Base-by-base conservation (phyloP, 2,329 filamentous ascomycete species). In the Ophiosphaerella herpotricha region DNA sequence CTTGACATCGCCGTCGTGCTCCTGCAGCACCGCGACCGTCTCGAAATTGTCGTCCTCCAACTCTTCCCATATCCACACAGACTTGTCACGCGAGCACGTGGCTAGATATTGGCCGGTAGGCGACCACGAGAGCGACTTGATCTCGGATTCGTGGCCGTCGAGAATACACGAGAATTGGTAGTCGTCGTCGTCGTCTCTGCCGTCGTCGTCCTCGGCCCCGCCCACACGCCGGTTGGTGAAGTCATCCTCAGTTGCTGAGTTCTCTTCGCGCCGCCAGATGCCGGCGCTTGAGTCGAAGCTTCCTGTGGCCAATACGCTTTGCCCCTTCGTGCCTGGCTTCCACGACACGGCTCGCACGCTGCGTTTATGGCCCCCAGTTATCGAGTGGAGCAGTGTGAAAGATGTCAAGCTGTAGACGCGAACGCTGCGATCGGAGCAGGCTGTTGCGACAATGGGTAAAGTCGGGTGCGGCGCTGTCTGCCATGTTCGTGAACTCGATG, bases 61-160 rank as follows among this genome's bases (percentile, higher is more conserved):
- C 71, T 97, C 94, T 75, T 99, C 94, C 94, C 94, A 99, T 63
- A 99, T 90, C 94, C 94, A 99, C 14, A 97, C 90, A 13, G 85
- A 89, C 77, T 97, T 97, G 72, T 99, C 94, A 41, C 94, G 83
- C 45, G 86, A 89, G 74, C 92, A 97, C 0, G 92, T 97, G 5
- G 94, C 94, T 4, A 99, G 82, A 63, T 91, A 86, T 54, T 88
- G 84, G 1, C 89, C 89, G 0, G 84, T 84, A 0, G 89, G 86
- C 14, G 82, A 86, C 77, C 91, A 95, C 2, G 84, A 81, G 55
- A 93, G 85, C 26, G 83, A 80, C 78, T 97, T 88, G 78, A 99
- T 89, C 75, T 99, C 94, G 21, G 89, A 91, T 67, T 97, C 94
- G 71, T 97, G 94, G 0, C 94, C 94, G 66, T 97, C 94, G 1